phyloP scores from a whole-genome alignment of 2,329 filamentous ascomycete genomes.

The Apiospora sp. region DNA sequence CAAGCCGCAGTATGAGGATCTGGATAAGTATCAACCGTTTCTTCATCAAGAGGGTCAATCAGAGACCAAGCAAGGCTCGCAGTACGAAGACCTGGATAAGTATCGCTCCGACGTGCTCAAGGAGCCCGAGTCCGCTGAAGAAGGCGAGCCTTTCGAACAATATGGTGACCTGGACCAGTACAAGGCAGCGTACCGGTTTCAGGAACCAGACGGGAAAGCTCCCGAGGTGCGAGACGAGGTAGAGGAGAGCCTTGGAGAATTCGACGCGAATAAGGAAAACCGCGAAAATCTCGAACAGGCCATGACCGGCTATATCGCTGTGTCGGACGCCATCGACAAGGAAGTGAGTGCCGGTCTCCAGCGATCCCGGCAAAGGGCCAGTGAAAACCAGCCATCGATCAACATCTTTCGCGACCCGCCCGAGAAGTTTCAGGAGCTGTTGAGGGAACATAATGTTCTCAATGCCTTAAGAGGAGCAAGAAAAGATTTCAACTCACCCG shows the following conservation, averaged over 20 bases:
- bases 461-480: conserved; percentile 22
- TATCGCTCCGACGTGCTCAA: conserved; percentile 43
- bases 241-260: conserved; percentile 47
- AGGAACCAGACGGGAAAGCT: conserved; percentile 45
- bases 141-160: conserved; percentile 39
- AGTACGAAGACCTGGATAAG: conserved; percentile 51
- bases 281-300: conserved; percentile 41
- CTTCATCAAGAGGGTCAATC: conserved; percentile 31
- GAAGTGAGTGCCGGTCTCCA: conserved; percentile 29
- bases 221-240: conserved; percentile 42
- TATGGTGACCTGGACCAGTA: conserved; percentile 54
- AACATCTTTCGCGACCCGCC: conserved; percentile 22
- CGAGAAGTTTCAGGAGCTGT: background rate
- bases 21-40: conserved; percentile 48
- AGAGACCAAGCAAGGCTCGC: conserved; percentile 45
- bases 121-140: conserved; percentile 33
- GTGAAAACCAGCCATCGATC: conserved; percentile 12
- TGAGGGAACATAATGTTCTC: background rate
- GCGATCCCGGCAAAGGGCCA: conserved; percentile 33
- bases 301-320: conserved; percentile 40
- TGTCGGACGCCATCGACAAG: conserved; percentile 40
- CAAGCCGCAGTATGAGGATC: conserved; percentile 50
- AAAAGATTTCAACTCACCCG: conserved; percentile 33
- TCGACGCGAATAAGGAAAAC: conserved; percentile 45
- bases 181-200: conserved; percentile 42